Base-by-base conservation (phyloP, 208 protist species). In the Trypanosomatidae sp. region DNA sequence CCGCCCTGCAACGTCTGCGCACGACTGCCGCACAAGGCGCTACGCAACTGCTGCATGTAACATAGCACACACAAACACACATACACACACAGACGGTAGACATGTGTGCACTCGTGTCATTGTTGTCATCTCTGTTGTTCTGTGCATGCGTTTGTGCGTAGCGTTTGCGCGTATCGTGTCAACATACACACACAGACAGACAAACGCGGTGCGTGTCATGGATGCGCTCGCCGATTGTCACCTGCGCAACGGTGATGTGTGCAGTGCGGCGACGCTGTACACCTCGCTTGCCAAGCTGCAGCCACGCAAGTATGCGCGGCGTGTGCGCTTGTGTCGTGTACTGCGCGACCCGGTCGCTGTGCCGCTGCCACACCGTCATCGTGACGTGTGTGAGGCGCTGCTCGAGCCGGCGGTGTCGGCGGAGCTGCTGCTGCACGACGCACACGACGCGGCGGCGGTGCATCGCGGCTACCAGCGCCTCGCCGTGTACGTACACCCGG, bases 401-500 rank as follows among this genome's bases (percentile, higher is more conserved):
- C 46, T 92, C n/a, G 77, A 86, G 5, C 72, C 70, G 8, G 15
- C 47, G n/a, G 46, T 92, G 16, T 61, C 77, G 0, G 47, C 71
- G 0, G 66, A 72, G 37, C 48, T 40, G 39, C 73, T 64, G 30
- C 60, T 71, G 45, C 56, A 45, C 8, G 69, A 63, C 21, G 28
- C 37, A 2, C 13, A 48, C 1, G 44, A 42, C 2, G 45, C 53
- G 11, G 62, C 71, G n/a, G 63, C 50, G 0, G 54, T 88, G 16
- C 71, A 76, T 24, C 83, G 85, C 51, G 37, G 49, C 19, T 92
- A 78, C 53, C 78, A 92, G 48, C 63, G 66, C 16, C 69, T 85
- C 24, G 74, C 74, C 16, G 61, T 92, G n/a, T 53, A 71, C 43
- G 71, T 81, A 6, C 84, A 92, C 38, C 84, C 84, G 0, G 84